Percentiles rank a stretch among this genome's conserved stretches.
These are phyloP conservation scores for Pythium aquatile DNA, from an alignment of 352 stramenopile species.

Conservation along the genomic window DNA sequence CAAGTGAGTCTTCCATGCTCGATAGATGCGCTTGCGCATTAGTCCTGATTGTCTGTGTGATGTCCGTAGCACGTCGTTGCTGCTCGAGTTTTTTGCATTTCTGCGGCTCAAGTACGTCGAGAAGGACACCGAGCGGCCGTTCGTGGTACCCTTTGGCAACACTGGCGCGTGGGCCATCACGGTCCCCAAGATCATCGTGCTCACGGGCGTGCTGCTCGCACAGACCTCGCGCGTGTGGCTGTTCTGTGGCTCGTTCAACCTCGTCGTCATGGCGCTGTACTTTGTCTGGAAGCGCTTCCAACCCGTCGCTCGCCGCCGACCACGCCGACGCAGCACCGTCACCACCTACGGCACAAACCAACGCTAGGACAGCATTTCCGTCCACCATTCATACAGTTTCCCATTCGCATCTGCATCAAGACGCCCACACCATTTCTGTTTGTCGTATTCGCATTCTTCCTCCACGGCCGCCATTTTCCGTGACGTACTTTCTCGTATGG, in stretches of 20 bases:
- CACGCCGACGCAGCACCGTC: conserved; percentile 5
- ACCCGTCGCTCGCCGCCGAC: conserved; percentile 17
- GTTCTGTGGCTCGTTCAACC: conserved; percentile 70
- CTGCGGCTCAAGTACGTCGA: conserved; percentile 82
- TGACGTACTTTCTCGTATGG: conserved; percentile 8
- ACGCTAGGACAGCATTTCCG: conserved; percentile 6
- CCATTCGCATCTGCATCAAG: background rate
- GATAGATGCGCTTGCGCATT: conserved; percentile 1
- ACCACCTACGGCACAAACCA: conserved; percentile 24
- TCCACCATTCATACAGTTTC: background rate
- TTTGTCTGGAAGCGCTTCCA: conserved; percentile 69
- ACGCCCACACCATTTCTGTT: background rate
- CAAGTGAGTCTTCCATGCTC: conserved; percentile 51
- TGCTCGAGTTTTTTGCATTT: conserved; percentile 85
- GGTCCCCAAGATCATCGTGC: conserved; percentile 77
- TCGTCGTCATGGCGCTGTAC: conserved; percentile 52
- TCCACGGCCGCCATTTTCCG: background rate
- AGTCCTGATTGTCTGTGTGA: conserved; percentile 24
- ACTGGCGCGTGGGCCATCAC: conserved; percentile 74
- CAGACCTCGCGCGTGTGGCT: conserved; percentile 68
- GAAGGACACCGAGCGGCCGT: conserved; percentile 69
- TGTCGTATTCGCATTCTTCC: background rate
- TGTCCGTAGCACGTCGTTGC: conserved; percentile 44
- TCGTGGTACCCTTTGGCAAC: conserved; percentile 69
- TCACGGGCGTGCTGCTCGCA: conserved; percentile 67